phyloP scores from a whole-genome alignment of 2,329 filamentous ascomycete genomes.

The Fusarium graminum region DNA sequence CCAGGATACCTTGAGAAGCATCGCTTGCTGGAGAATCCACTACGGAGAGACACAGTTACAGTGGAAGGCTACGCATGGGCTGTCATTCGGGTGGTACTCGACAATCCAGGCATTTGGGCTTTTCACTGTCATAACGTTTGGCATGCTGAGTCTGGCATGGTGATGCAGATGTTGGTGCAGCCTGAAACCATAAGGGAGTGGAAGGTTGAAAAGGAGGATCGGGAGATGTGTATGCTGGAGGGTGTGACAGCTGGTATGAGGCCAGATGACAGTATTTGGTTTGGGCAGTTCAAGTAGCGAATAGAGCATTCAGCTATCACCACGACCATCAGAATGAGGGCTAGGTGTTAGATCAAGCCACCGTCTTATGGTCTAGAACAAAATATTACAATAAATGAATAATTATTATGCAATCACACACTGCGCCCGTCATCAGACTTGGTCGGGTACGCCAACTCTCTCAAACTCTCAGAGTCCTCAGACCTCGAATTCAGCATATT shows the following conservation, averaged over 20 bases:
- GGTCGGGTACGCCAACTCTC: neutral
- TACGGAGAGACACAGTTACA: slow-evolving; percentile 61
- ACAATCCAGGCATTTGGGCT: slow-evolving; percentile 70
- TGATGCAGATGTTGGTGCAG: slow-evolving; percentile 67
- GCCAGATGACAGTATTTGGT: slow-evolving; percentile 55
- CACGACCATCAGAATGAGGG: neutral
- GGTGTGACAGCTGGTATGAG: slow-evolving; percentile 52
- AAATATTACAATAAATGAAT: neutral
- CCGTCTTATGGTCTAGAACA: neutral
- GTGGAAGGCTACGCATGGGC: slow-evolving; percentile 68
- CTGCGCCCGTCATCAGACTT: slow-evolving; percentile 1
- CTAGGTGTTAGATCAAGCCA: neutral
- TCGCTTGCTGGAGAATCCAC: slow-evolving; percentile 49
- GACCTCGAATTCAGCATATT: neutral
- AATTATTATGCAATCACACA: neutral
- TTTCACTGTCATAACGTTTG: slow-evolving; percentile 71
- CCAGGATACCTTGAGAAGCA: slow-evolving; percentile 45
- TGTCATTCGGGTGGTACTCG: slow-evolving; percentile 66
- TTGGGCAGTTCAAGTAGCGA: slow-evolving; percentile 48
- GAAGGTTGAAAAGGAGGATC: slow-evolving; percentile 43
- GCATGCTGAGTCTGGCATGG: slow-evolving; percentile 69
- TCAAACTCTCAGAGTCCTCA: neutral
- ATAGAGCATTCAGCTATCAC: neutral
- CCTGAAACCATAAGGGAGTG: slow-evolving; percentile 49
- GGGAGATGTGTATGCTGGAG: slow-evolving; percentile 48